Evolutionary conservation across 352 stramenopile species (phyloP).

Genomic region (Pythium brachiatum): DNA sequence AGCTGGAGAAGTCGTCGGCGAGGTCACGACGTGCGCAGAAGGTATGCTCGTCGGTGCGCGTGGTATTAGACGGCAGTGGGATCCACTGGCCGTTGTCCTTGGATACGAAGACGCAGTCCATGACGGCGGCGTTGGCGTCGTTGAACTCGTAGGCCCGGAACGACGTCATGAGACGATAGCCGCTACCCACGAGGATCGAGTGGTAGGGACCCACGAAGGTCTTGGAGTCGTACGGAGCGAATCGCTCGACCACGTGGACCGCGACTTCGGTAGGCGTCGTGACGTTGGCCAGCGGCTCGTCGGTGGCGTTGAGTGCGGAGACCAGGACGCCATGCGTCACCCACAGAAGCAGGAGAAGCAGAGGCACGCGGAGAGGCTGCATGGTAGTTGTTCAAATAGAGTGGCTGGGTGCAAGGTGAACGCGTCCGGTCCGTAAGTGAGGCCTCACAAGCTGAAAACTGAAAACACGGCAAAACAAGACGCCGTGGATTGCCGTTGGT

Average conservation of each 20-base stretch:
- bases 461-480: no score
- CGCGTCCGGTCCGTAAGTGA: neutral
- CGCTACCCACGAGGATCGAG: neutral
- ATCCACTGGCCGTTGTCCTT: slow-evolving; percentile 11
- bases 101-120: slow-evolving; percentile 14
- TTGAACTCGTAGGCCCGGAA: slow-evolving; percentile 14
- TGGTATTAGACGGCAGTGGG: neutral
- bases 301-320: neutral
- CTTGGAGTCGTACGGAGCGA: slow-evolving; percentile 10
- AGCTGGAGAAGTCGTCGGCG: neutral
- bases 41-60: neutral
- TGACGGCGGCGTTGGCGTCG: neutral
- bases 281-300: neutral
- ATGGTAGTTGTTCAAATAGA: neutral
- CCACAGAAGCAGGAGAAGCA: neutral
- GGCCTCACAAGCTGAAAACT: no score
- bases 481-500: neutral
- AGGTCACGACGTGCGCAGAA: slow-evolving; percentile 10
- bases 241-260: slow-evolving; percentile 15
- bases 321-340: neutral
- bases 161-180: slow-evolving; percentile 18
- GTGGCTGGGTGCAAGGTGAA: neutral
- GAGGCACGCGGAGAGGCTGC: neutral
- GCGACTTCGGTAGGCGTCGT: neutral
- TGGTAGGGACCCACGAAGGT: slow-evolving; percentile 2